Evolutionary conservation across 495 filamentous ascomycete species (phyloP).

Genomic region (Lasiosphaeria ovina): DNA sequence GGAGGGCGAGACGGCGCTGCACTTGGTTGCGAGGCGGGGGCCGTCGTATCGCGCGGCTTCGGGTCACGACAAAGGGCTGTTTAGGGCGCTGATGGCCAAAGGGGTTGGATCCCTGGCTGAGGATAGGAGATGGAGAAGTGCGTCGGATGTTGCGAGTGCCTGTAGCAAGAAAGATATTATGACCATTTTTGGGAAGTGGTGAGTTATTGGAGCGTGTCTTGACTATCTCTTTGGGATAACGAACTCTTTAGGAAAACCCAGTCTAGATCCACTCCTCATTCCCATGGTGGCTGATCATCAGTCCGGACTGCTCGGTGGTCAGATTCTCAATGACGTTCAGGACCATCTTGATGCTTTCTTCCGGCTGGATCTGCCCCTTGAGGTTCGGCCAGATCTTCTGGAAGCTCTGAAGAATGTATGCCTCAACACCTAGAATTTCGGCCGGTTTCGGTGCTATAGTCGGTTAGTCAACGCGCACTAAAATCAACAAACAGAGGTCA

Average conservation of each 20-base stretch:
- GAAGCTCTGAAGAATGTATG: background rate
- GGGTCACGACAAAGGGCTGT: conserved; percentile 19
- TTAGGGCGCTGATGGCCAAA: conserved; percentile 27
- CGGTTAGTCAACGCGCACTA: background rate
- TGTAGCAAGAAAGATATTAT: conserved; percentile 36
- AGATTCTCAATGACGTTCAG: background rate
- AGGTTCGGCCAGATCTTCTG: background rate
- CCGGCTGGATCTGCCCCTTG: background rate
- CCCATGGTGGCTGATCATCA: background rate
- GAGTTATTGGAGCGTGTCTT: too few species aligned
- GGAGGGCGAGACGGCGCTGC: conserved; percentile 31
- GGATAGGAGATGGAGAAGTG: conserved; percentile 29
- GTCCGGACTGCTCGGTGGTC: background rate
- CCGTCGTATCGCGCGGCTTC: conserved; percentile 2
- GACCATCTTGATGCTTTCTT: background rate
- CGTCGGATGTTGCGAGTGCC: conserved; percentile 38
- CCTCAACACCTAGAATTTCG: background rate
- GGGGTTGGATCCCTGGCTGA: conserved; percentile 37
- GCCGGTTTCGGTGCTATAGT: background rate
- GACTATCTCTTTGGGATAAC: too few species aligned
- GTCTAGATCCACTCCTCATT: background rate
- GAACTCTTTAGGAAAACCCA: too few species aligned
- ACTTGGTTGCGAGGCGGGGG: conserved; percentile 29
- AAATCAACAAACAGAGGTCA: background rate
- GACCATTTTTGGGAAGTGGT: conserved; percentile 27